These are phyloP conservation scores for Talaromyces sp. DNA, from an alignment of 2,329 filamentous ascomycete genomes.

Conservation along the genomic window DNA sequence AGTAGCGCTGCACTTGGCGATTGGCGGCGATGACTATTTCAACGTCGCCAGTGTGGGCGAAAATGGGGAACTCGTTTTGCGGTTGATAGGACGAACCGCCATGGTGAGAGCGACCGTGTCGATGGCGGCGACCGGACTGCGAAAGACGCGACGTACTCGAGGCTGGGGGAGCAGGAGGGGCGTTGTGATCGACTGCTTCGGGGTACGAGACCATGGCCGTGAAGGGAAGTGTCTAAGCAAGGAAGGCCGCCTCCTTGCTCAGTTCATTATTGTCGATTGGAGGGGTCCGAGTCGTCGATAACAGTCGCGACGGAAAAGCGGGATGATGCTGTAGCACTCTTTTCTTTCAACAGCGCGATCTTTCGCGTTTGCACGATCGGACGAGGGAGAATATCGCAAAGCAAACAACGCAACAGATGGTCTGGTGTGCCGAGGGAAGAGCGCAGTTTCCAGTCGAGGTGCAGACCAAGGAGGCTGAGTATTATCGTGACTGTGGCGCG, in stretches of 20 bases:
- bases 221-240: slow-evolving; percentile 3
- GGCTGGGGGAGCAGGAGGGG: slow-evolving; percentile 56
- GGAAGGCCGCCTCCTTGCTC: slow-evolving; percentile 9
- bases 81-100: slow-evolving; percentile 63
- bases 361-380: background rate
- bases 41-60: slow-evolving; percentile 84
- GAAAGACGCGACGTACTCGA: slow-evolving; percentile 61
- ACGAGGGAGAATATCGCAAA: background rate
- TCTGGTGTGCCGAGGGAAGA: background rate
- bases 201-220: slow-evolving; percentile 37
- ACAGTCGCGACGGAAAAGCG: background rate
- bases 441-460: background rate
- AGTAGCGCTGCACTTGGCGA: slow-evolving; percentile 70
- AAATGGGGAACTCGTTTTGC: slow-evolving; percentile 89
- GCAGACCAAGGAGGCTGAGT: background rate
- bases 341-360: background rate
- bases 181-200: slow-evolving; percentile 45
- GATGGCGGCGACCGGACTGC: slow-evolving; percentile 57
- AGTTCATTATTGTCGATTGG: slow-evolving; percentile 7
- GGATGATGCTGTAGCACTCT: background rate
- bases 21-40: slow-evolving; percentile 74
- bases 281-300: background rate
- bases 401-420: background rate
- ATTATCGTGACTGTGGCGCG: background rate
- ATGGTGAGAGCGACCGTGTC: slow-evolving; percentile 75